Conservation (phyloP, 345 rosid genomes). For the Cardamine chenopodiifolia region DNA sequence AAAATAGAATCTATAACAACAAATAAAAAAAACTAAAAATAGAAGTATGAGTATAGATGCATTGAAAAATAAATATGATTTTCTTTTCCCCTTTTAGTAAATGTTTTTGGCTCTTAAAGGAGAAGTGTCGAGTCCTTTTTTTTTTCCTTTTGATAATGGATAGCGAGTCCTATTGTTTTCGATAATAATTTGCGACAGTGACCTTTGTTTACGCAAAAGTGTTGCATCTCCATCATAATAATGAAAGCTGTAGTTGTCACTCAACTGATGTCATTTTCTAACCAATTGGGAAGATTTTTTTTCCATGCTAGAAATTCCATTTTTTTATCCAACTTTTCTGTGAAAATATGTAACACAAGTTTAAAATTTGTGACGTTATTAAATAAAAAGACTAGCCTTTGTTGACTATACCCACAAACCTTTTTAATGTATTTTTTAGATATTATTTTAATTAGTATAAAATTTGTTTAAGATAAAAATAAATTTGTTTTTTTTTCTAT, state of each 20-base stretch:
- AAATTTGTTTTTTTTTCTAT: too few relatives aligned
- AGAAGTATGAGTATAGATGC: background rate
- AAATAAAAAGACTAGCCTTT: background rate
- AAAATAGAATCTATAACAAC: background rate
- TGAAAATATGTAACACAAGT: too few relatives aligned
- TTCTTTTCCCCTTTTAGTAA: background rate
- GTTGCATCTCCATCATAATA: background rate
- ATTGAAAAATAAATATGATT: background rate
- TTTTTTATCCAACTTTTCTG: background rate
- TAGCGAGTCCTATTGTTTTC: background rate
- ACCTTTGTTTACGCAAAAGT: background rate
- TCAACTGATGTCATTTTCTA: slow-evolving; percentile 1
- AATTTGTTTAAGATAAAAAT: too few relatives aligned
- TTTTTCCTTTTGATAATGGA: too few relatives aligned
- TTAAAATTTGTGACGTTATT: too few relatives aligned
- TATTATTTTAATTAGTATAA: too few relatives aligned
- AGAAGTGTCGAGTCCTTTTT: background rate
- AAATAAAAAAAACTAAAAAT: background rate
- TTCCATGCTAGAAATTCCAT: background rate
- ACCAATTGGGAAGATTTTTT: background rate
- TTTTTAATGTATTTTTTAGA: too few relatives aligned
- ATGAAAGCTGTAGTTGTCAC: background rate
- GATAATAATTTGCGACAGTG: background rate
- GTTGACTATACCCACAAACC: background rate
- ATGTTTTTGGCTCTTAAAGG: background rate